Evolutionary conservation across 768 basidiomycete species (phyloP), one percentile per base, ranked within the genome.

Genomic region (Psilocybe cubensis): DNA sequence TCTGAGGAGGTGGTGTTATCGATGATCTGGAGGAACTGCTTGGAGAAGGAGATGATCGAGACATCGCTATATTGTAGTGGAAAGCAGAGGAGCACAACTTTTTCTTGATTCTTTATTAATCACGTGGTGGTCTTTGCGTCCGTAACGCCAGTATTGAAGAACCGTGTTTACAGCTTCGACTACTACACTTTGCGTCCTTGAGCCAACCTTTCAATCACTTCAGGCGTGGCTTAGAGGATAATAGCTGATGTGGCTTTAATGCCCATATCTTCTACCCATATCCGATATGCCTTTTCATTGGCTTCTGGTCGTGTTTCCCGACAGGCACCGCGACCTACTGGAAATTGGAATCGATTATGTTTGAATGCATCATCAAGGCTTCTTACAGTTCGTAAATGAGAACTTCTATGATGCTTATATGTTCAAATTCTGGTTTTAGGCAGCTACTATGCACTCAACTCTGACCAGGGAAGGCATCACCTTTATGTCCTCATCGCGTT

Each of bases 11-110:
- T 8, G 61, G 63, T 14, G 59, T 61, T 11, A 24, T 55, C 18
- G 61, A 63, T 3, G 63, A 64, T 11, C 56, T 48, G 17, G 65
- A 66, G 8, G 64, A 60, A 4, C 58, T 56, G 41, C 56, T 56
- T 3, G 62, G 56, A 14, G 58, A 56, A 38, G 57, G 54, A 7
- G 64, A 61, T 33, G 53, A 12, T 12, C 12, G 21, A 28, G 58
- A 12, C 53, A 59, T 48, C 20, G 10, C 20, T 7, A 20, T 18
- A 4, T 21, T 44, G 42, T n/a, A n/a, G n/a, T n/a, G n/a, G n/a
- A n/a, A n/a, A n/a, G n/a, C n/a, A n/a, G n/a, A n/a, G n/a, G n/a
- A n/a, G n/a, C 5, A 38, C n/a, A 11, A 38, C 35, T 38, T 38
- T 38, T 38, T 38, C 35, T 38, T 38, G 12, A 38, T 38, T 38